A percentile compares a stretch with the other conserved stretches of the same genome.
Conservation (phyloP, 129 eudicot genomes). For the Calendula officinalis region DNA sequence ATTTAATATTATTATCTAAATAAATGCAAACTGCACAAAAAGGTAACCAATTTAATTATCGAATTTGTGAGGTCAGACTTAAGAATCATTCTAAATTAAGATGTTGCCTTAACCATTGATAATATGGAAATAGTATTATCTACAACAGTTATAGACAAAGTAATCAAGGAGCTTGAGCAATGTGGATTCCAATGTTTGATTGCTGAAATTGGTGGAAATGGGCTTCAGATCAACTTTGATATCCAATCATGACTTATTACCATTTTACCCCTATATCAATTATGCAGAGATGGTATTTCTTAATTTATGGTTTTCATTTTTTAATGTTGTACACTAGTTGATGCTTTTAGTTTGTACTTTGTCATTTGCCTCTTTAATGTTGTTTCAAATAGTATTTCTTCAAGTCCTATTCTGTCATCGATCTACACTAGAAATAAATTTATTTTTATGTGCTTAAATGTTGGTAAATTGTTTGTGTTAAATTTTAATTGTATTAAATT, state of each 20-base stretch:
- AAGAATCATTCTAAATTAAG: neutral
- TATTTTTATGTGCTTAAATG: neutral
- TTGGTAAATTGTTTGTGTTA: too few species aligned
- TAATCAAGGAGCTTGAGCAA: constrained; percentile 73
- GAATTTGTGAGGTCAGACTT: too few species aligned
- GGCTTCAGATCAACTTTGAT: constrained; percentile 64
- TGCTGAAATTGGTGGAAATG: constrained; percentile 88
- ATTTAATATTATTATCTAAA: too few species aligned
- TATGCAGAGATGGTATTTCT: constrained; percentile 13
- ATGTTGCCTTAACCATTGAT: constrained; percentile 50
- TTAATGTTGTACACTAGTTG: constrained; percentile 20
- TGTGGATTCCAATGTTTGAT: constrained; percentile 84
- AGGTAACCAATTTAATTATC: too few species aligned
- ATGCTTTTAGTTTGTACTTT: constrained; percentile 16
- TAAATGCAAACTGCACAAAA: too few species aligned
- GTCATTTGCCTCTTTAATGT: neutral
- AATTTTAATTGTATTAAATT: too few species aligned
- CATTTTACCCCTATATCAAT: constrained; percentile 11
- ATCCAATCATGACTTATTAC: constrained; percentile 6
- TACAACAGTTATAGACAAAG: constrained; percentile 62
- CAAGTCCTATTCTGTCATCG: constrained; percentile 4
- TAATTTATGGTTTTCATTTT: neutral
- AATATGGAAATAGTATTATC: constrained; percentile 64
- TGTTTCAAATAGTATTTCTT: constrained; percentile 7
- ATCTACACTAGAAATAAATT: neutral